Percentiles rank a stretch among this genome's conserved stretches.
Evolutionary conservation across 345 rosid species (phyloP).

Genomic region (Cardiospermum halicacabum): DNA sequence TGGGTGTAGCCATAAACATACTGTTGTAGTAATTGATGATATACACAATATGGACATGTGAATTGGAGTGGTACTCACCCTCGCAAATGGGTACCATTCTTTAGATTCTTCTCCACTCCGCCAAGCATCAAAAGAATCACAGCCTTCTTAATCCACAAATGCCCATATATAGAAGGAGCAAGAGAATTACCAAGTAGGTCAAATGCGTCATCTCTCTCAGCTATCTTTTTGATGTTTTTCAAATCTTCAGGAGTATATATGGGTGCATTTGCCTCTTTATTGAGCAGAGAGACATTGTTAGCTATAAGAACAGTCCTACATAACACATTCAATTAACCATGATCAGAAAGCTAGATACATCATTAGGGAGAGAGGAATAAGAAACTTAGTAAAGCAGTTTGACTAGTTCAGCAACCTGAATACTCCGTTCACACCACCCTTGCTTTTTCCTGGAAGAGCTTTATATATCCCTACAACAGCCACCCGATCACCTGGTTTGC

Average conservation of each 20-base stretch:
- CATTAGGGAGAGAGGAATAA: background rate
- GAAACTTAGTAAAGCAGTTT: background rate
- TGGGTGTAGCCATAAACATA: background rate
- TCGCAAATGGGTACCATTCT: slow-evolving; percentile 93
- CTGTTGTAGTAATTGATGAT: background rate
- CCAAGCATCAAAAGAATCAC: slow-evolving; percentile 90
- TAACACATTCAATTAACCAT: slow-evolving; percentile 17
- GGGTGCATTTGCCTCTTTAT: slow-evolving; percentile 97
- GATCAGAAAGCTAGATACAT: slow-evolving; percentile 5
- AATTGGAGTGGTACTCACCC: slow-evolving; percentile 52
- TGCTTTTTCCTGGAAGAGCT: slow-evolving; percentile 91
- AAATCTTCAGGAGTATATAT: slow-evolving; percentile 72
- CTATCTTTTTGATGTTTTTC: slow-evolving; percentile 80
- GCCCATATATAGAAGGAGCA: slow-evolving; percentile 95
- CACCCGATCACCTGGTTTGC: slow-evolving; percentile 99
- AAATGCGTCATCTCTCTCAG: slow-evolving; percentile 80
- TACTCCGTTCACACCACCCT: slow-evolving; percentile 97
- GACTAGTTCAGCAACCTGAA: slow-evolving; percentile 54
- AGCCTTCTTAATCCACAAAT: slow-evolving; percentile 97
- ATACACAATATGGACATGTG: background rate
- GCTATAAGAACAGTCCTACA: slow-evolving; percentile 90
- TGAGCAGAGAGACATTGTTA: slow-evolving; percentile 81
- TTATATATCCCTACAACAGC: slow-evolving; percentile 86
- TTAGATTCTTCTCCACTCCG: slow-evolving; percentile 91
- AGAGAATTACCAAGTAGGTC: slow-evolving; percentile 86